Evolutionary conservation across 768 basidiomycete genomes (phyloP).

Genomic region (Termitomyces heimii): DNA sequence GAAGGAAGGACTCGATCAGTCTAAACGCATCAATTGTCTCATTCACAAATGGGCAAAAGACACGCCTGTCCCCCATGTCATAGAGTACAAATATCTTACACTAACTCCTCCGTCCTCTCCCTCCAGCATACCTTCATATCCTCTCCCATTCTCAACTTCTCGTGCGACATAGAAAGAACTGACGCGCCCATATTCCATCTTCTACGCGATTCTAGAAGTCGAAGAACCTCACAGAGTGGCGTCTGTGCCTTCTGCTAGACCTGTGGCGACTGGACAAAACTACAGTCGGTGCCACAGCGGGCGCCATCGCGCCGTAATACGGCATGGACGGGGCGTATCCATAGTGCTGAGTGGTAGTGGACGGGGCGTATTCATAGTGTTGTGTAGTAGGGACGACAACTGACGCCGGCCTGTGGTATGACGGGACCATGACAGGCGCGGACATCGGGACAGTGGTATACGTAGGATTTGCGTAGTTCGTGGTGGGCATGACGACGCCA

Average conservation of each 20-base stretch:
- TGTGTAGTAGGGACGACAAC: conserved; percentile 8
- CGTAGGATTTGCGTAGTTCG: background rate
- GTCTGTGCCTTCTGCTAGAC: conserved; percentile 7
- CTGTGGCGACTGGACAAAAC: conserved; percentile 6
- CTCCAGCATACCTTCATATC: background rate
- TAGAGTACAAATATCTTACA: conserved; percentile 14
- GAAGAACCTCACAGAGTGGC: conserved; percentile 10
- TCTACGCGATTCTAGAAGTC: conserved; percentile 6
- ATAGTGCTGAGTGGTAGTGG: conserved; percentile 3
- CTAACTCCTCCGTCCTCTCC: conserved; percentile 1
- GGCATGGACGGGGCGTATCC: conserved; percentile 5
- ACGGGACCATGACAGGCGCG: conserved; percentile 8
- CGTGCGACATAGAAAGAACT: background rate
- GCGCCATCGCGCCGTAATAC: conserved; percentile 7
- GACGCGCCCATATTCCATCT: background rate
- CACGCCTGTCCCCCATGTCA: conserved; percentile 11
- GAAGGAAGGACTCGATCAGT: background rate
- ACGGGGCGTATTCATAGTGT: conserved; percentile 3
- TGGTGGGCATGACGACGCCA: conserved; percentile 3
- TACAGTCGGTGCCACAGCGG: conserved; percentile 10
- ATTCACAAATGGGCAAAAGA: conserved; percentile 15
- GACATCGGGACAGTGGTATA: conserved; percentile 9
- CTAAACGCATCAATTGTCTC: conserved; percentile 7
- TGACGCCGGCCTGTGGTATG: conserved; percentile 10
- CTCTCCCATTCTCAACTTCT: background rate